Percentiles rank a stretch among this genome's conserved stretches.
Evolutionary conservation across 495 filamentous ascomycete species (phyloP).

Genomic region (Aspergillus sclerotioniger): DNA sequence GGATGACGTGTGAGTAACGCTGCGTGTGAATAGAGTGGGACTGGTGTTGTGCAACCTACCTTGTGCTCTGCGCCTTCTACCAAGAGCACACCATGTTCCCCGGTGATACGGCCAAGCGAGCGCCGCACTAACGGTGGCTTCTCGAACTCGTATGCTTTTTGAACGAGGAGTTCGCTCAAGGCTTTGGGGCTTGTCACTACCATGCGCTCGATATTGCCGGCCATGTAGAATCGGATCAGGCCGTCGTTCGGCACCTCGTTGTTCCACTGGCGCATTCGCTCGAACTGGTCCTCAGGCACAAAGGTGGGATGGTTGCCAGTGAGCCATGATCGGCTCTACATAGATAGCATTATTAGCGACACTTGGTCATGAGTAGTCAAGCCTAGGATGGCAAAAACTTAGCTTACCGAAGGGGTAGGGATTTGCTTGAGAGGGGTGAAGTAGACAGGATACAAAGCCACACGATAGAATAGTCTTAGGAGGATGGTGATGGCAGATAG

Average conservation of each 20-base stretch:
- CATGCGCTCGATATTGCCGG: slow-evolving; percentile 71
- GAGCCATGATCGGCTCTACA: slow-evolving; percentile 36
- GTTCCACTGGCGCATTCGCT: slow-evolving; percentile 59
- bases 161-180: slow-evolving; percentile 61
- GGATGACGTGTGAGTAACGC: background rate
- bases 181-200: slow-evolving; percentile 64
- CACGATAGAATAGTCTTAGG: slow-evolving; percentile 43
- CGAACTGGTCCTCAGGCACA: slow-evolving; percentile 49
- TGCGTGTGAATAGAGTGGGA: background rate
- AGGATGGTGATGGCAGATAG: slow-evolving; percentile 24
- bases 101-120: slow-evolving; percentile 63
- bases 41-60: slow-evolving; percentile 22
- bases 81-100: slow-evolving; percentile 67
- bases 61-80: slow-evolving; percentile 87
- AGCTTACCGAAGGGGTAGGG: slow-evolving; percentile 56
- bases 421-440: slow-evolving; percentile 70
- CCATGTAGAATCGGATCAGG: slow-evolving; percentile 65
- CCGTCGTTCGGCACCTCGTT: slow-evolving; percentile 74
- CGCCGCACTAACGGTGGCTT: slow-evolving; percentile 62
- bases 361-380: too few relatives aligned
- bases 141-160: slow-evolving; percentile 73
- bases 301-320: slow-evolving; percentile 29
- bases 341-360: background rate
- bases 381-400: background rate
- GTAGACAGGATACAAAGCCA: slow-evolving; percentile 66